A percentile compares a stretch with the other conserved stretches of the same genome.
Evolutionary conservation across 1,284 basidiomycete species (phyloP).

Genomic region (Athelia sp.): DNA sequence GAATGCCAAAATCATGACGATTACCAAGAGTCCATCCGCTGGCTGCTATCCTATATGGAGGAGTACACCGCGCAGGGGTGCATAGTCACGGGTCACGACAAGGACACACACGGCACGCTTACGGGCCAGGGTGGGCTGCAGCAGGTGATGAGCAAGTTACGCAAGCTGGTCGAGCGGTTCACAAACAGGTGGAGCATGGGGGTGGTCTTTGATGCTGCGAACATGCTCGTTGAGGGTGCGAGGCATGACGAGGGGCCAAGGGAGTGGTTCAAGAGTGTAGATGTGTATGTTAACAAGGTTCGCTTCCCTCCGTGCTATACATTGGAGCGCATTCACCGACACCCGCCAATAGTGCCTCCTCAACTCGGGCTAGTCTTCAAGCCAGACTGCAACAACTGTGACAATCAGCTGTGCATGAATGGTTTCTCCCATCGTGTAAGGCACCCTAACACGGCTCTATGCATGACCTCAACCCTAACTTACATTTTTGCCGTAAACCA

Average conservation of each 20-base stretch:
- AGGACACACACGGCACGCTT: conserved; percentile 27
- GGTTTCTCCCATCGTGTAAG: too few species aligned
- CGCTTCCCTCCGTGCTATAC: conserved; percentile 10
- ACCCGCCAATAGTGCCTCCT: conserved; percentile 54
- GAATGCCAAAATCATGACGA: conserved; percentile 93
- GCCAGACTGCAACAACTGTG: conserved; percentile 65
- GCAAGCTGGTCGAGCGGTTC: conserved; percentile 86
- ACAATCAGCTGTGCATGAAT: conserved; percentile 49
- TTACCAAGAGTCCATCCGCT: conserved; percentile 79
- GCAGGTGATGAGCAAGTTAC: conserved; percentile 61
- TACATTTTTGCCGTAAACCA: too few species aligned
- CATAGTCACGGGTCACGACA: conserved; percentile 37
- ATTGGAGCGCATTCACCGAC: neutral
- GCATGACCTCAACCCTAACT: too few species aligned
- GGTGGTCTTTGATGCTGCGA: conserved; percentile 67
- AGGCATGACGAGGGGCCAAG: conserved; percentile 73
- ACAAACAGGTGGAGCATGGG: conserved; percentile 73
- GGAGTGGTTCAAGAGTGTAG: conserved; percentile 71
- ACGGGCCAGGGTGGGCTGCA: conserved; percentile 35
- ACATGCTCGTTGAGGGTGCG: conserved; percentile 74
- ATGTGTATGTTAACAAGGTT: conserved; percentile 67
- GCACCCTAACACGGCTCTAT: too few species aligned
- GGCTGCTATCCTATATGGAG: conserved; percentile 70
- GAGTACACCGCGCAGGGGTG: conserved; percentile 71
- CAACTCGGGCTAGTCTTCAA: conserved; percentile 89